phyloP scores from a whole-genome alignment of 169 alveolate genomes.

The Plasmodium falciparum region DNA sequence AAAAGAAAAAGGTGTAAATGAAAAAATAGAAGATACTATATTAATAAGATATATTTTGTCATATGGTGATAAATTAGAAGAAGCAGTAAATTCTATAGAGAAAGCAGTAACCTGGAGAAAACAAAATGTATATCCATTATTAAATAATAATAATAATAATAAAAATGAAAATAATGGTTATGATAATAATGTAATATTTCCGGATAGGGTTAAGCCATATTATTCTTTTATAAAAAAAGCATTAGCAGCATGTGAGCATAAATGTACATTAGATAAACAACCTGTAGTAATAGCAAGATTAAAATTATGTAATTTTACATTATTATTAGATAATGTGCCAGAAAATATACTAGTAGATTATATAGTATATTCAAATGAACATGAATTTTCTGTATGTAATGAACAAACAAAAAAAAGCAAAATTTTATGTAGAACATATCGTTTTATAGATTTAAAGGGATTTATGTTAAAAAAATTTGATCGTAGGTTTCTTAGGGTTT shows the following conservation, averaged over 20 bases:
- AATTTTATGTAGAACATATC: conserved; percentile 34
- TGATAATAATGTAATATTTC: conserved; percentile 23
- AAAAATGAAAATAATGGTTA: conserved; percentile 2
- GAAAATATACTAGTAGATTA: conserved; percentile 57
- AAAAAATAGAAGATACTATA: conserved; percentile 35
- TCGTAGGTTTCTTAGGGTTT: conserved; percentile 41
- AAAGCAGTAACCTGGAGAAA: conserved; percentile 59
- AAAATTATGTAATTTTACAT: conserved; percentile 69
- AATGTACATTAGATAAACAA: conserved; percentile 51
- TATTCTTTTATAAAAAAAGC: conserved; percentile 53
- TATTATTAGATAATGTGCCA: conserved; percentile 59
- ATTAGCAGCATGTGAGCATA: conserved; percentile 70
- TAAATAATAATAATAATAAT: conserved; percentile 53
- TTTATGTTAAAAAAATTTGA: conserved; percentile 60
- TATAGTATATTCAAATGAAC: conserved; percentile 66
- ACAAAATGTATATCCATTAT: conserved; percentile 33
- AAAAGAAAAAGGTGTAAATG: conserved; percentile 45
- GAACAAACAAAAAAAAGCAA: conserved; percentile 30
- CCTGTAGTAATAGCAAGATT: conserved; percentile 68
- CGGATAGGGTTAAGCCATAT: conserved; percentile 61
- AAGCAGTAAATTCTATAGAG: conserved; percentile 42
- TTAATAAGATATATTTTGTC: conserved; percentile 56
- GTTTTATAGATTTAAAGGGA: conserved; percentile 69
- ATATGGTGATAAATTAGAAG: conserved; percentile 68
- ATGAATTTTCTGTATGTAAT: conserved; percentile 52